Evolutionary conservation across 2,329 filamentous ascomycete species (phyloP).

Genomic region (Epichloe bromicola): DNA sequence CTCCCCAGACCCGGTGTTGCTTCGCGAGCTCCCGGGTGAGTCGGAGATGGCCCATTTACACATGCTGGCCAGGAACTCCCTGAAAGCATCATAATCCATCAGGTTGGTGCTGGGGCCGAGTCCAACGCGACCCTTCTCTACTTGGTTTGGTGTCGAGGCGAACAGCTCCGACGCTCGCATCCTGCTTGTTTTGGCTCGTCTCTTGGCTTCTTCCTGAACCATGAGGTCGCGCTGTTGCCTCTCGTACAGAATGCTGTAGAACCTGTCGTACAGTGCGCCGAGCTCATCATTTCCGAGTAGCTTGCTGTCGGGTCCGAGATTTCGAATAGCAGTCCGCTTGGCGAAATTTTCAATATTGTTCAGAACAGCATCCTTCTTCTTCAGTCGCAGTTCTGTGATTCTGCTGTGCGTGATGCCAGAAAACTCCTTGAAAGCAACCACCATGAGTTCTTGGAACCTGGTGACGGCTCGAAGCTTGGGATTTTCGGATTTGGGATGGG

Average conservation of each 20-base stretch:
- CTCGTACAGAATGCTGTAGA: conserved; percentile 86
- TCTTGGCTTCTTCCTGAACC: conserved; percentile 62
- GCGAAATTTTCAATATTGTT: conserved; percentile 96
- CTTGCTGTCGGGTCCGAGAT: conserved; percentile 92
- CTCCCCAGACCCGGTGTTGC: conserved; percentile 33
- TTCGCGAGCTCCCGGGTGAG: conserved; percentile 49
- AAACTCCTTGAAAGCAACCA: conserved; percentile 97
- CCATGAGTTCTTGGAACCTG: conserved; percentile 95
- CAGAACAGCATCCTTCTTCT: conserved; percentile 88
- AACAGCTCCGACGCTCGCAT: conserved; percentile 25
- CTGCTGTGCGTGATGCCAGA: conserved; percentile 87
- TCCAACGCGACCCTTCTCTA: conserved; percentile 77
- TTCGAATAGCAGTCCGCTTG: conserved; percentile 90
- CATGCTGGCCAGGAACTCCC: conserved; percentile 82
- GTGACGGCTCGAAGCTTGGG: conserved; percentile 89
- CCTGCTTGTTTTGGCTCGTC: conserved; percentile 47
- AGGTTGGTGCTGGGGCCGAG: conserved; percentile 78
- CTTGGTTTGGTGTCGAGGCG: conserved; percentile 29
- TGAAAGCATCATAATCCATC: conserved; percentile 96
- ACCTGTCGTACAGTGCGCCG: conserved; percentile 82
- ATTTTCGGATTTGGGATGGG: conserved; percentile 90
- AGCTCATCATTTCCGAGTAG: conserved; percentile 74
- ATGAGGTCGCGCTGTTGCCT: conserved; percentile 71
- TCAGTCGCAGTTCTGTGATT: conserved; percentile 75
- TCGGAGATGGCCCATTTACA: conserved; percentile 91